Conservation (phyloP, 2,329 filamentous ascomycete genomes). For the Diaporthe citriasiana region DNA sequence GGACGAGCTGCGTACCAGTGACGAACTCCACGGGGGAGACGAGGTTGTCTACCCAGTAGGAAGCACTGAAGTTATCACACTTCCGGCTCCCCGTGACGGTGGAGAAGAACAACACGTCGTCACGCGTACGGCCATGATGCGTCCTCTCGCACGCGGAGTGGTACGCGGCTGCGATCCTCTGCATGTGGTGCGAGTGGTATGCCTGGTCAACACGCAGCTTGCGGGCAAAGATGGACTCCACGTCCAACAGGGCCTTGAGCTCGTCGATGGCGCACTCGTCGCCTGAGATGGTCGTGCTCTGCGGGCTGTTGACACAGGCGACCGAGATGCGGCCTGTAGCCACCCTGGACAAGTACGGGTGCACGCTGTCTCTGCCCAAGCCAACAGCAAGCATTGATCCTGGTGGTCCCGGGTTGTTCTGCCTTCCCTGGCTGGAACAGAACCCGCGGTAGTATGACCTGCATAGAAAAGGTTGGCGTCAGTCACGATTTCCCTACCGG, state of each 20-base stretch:
- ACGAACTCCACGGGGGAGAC: slow-evolving; percentile 49
- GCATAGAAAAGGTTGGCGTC: background rate
- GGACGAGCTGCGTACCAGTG: slow-evolving; percentile 37
- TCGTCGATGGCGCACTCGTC: slow-evolving; percentile 47
- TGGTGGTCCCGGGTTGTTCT: slow-evolving; percentile 12
- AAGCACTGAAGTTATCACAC: background rate
- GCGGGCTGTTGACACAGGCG: slow-evolving; percentile 43
- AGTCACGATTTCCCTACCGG: background rate
- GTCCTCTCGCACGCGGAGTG: background rate
- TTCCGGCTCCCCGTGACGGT: slow-evolving; percentile 4
- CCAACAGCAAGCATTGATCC: slow-evolving; percentile 45
- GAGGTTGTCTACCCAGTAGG: slow-evolving; percentile 52
- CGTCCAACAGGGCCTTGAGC: slow-evolving; percentile 45
- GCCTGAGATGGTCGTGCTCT: slow-evolving; percentile 53
- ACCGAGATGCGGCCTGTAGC: slow-evolving; percentile 28
- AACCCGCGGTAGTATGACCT: slow-evolving; percentile 43
- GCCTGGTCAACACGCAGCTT: slow-evolving; percentile 51
- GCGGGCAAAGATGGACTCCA: slow-evolving; percentile 48
- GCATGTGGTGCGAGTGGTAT: slow-evolving; percentile 56
- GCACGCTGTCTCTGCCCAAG: slow-evolving; percentile 12
- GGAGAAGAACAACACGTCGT: slow-evolving; percentile 15
- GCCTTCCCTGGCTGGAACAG: background rate
- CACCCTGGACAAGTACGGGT: background rate
- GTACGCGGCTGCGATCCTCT: slow-evolving; percentile 45
- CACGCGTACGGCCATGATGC: background rate